Evolutionary conservation across 805 yeast species (phyloP).

Genomic region (Diddensiella caesifluorescens): DNA sequence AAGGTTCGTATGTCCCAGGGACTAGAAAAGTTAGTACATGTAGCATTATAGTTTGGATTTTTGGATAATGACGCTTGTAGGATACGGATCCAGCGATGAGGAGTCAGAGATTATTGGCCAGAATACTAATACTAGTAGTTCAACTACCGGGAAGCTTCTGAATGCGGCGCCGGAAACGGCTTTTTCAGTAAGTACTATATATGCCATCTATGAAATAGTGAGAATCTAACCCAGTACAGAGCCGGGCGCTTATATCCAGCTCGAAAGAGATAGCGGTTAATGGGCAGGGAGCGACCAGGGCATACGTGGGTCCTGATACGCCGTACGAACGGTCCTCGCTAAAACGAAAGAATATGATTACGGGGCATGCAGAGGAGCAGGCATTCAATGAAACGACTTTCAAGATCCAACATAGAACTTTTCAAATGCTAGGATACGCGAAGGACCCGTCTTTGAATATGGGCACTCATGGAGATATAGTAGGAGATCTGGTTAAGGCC

Average conservation of each 20-base stretch:
- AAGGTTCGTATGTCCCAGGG: no score
- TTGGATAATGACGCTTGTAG: conserved; percentile 5
- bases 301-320: conserved; percentile 16
- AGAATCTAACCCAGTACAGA: no score
- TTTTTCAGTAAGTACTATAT: no score
- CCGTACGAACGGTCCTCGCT: conserved; percentile 14
- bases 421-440: conserved; percentile 33
- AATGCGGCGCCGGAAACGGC: not conserved
- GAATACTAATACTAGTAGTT: not conserved
- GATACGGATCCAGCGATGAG: conserved; percentile 6
- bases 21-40: no score
- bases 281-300: no score
- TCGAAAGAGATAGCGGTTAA: no score
- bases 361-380: conserved; percentile 33
- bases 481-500: conserved; percentile 25
- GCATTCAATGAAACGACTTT: conserved; percentile 40
- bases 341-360: conserved; percentile 28
- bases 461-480: conserved; percentile 1
- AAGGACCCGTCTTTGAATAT: conserved; percentile 24
- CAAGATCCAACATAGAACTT: conserved; percentile 37
- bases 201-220: no score
- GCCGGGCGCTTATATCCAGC: no score
- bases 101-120: not conserved
- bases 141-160: not conserved
- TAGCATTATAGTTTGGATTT: no score